Conservation (phyloP, 2,329 filamentous ascomycete genomes). For the Sclerotinia minor region DNA sequence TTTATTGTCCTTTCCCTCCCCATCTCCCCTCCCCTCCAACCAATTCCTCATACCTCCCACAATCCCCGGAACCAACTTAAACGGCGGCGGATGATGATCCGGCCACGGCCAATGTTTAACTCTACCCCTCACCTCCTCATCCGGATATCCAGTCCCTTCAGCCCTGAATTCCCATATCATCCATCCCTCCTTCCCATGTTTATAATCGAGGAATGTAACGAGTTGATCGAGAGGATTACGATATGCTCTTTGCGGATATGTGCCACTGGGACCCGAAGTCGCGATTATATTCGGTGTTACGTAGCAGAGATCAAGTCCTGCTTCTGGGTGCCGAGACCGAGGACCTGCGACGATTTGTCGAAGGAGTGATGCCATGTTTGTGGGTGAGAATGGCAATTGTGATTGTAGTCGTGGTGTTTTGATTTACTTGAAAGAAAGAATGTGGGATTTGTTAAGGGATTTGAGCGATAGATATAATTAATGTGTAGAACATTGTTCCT, state of each 20-base stretch:
- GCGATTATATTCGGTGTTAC: conserved; percentile 76
- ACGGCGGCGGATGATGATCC: conserved; percentile 95
- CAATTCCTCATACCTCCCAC: conserved; percentile 92
- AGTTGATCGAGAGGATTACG: conserved; percentile 88
- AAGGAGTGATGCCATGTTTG: conserved; percentile 70
- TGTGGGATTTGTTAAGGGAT: not conserved
- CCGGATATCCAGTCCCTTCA: conserved; percentile 93
- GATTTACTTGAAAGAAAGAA: not conserved
- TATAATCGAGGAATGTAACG: conserved; percentile 81
- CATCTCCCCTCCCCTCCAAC: conserved; percentile 55
- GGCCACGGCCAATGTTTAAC: conserved; percentile 94
- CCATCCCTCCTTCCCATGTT: conserved; percentile 77
- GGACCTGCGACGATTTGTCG: conserved; percentile 91
- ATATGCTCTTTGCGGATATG: conserved; percentile 88
- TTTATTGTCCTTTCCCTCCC: conserved; percentile 35
- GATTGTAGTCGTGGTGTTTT: not conserved
- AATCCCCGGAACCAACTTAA: conserved; percentile 82
- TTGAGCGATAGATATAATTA: not conserved
- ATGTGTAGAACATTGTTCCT: conserved; percentile 13
- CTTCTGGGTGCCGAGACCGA: conserved; percentile 78
- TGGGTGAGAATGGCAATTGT: not conserved
- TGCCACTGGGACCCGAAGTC: conserved; percentile 81
- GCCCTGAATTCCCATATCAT: conserved; percentile 97
- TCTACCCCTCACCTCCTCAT: conserved; percentile 80
- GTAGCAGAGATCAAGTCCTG: conserved; percentile 91